Percentiles rank a stretch among this genome's conserved stretches.
Conservation (phyloP, 768 basidiomycete genomes). For the Xerocomus potaroensis region DNA sequence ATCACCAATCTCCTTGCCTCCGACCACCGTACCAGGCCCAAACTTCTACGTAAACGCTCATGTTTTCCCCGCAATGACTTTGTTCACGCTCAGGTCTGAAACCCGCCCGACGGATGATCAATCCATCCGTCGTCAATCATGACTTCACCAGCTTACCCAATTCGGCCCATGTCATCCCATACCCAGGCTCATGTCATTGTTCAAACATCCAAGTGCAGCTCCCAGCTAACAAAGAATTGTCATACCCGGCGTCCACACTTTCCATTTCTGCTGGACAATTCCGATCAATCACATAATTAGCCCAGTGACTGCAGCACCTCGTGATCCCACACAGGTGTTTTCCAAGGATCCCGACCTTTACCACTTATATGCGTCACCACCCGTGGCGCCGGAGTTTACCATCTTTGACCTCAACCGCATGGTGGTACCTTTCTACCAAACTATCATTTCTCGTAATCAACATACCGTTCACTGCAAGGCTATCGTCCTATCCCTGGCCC, state of each 20-base stretch:
- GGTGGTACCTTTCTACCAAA: too few relatives aligned
- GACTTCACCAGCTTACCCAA: background rate
- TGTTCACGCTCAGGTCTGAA: constrained; percentile 1
- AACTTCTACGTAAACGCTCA: constrained; percentile 9
- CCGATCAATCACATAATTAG: background rate
- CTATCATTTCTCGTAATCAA: background rate
- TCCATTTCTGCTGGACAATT: background rate
- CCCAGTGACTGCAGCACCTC: too few relatives aligned
- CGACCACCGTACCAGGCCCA: constrained; percentile 1
- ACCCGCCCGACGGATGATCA: background rate
- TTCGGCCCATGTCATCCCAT: background rate
- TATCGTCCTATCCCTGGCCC: background rate
- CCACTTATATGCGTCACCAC: background rate
- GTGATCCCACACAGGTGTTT: too few relatives aligned
- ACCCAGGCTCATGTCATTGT: background rate
- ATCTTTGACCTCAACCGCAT: background rate
- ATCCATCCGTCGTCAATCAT: background rate
- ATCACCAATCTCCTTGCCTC: background rate
- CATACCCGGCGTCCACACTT: background rate
- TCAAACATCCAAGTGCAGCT: background rate
- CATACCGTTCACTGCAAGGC: background rate
- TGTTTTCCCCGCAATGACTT: constrained; percentile 7
- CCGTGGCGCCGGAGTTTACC: background rate
- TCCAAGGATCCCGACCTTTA: background rate
- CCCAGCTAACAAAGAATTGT: constrained; percentile 1